Percentiles rank a stretch among this genome's conserved stretches.
phyloP scores from a whole-genome alignment of 1,284 basidiomycete genomes.

The Mycena sp. region DNA sequence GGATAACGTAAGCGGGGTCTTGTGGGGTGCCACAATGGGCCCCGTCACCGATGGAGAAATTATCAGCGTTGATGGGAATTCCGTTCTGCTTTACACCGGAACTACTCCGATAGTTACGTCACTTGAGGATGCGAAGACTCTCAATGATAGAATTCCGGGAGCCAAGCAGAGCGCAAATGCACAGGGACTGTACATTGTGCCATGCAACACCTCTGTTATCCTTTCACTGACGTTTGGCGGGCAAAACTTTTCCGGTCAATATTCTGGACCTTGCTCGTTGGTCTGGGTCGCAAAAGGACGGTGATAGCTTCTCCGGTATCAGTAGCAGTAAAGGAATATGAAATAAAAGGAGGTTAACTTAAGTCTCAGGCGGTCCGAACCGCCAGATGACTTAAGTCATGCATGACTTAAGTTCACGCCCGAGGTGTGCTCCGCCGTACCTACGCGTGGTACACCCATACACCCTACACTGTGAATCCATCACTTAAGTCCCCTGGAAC shows the following conservation, averaged over 20 bases:
- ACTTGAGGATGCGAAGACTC: constrained; percentile 61
- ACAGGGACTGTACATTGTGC: constrained; percentile 79
- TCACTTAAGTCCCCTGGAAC: too few relatives aligned
- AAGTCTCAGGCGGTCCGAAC: too few relatives aligned
- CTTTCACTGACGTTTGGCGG: constrained; percentile 78
- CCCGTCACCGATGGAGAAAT: constrained; percentile 62
- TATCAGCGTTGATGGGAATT: constrained; percentile 62
- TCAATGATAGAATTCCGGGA: constrained; percentile 66
- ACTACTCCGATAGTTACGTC: constrained; percentile 75
- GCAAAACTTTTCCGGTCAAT: constrained; percentile 70
- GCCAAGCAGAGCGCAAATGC: constrained; percentile 62
- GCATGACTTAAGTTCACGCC: too few relatives aligned
- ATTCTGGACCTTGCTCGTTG: constrained; percentile 77
- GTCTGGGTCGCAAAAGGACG: constrained; percentile 65
- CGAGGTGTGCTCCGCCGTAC: too few relatives aligned
- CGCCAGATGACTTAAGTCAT: too few relatives aligned
- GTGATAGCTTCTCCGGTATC: not conserved
- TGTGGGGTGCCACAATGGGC: constrained; percentile 79
- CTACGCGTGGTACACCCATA: too few relatives aligned
- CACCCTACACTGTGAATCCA: too few relatives aligned
- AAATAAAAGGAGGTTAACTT: too few relatives aligned
- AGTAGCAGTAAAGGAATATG: too few relatives aligned
- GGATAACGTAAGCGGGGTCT: constrained; percentile 70
- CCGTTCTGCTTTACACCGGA: constrained; percentile 82
- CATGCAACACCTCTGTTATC: constrained; percentile 75